Conservation (phyloP, 768 basidiomycete species). For the Pisolithus microcarpus region DNA sequence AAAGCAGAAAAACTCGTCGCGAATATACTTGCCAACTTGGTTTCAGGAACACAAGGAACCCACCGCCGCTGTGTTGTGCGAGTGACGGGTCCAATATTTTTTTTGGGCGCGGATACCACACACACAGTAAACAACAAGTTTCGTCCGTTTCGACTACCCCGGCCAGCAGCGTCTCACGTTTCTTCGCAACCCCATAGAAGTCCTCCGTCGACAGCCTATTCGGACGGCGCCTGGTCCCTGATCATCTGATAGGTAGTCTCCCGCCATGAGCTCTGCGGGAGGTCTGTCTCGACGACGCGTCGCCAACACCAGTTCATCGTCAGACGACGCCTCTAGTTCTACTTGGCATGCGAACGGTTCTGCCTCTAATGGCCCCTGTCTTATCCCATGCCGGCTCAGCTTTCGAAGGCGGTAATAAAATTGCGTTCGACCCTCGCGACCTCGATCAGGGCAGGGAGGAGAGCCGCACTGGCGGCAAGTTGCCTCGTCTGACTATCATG, state of each 20-base stretch:
- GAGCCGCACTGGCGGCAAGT: constrained; percentile 56
- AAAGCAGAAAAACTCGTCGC: too few species aligned
- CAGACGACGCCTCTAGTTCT: constrained; percentile 31
- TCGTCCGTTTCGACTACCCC: too few species aligned
- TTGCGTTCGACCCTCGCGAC: constrained; percentile 93
- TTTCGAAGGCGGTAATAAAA: constrained; percentile 77
- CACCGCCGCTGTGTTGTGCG: too few species aligned
- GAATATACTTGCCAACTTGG: too few species aligned
- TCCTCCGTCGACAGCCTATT: background rate
- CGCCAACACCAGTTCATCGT: constrained; percentile 33
- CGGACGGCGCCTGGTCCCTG: background rate
- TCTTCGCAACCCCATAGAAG: too few species aligned
- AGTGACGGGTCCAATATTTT: too few species aligned
- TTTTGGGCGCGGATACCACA: too few species aligned
- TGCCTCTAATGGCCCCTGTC: constrained; percentile 21
- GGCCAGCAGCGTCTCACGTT: too few species aligned
- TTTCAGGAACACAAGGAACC: too few species aligned
- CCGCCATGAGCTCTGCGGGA: constrained; percentile 42
- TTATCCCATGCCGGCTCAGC: constrained; percentile 69
- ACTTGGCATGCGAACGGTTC: constrained; percentile 25
- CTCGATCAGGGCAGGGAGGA: constrained; percentile 65
- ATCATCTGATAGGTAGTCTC: constrained; percentile 16
- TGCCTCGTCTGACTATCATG: constrained; percentile 88
- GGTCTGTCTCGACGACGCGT: constrained; percentile 56
- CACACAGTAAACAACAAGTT: too few species aligned